phyloP scores from a whole-genome alignment of 2,329 filamentous ascomycete species.

The Rhynchosporium agropyri region DNA sequence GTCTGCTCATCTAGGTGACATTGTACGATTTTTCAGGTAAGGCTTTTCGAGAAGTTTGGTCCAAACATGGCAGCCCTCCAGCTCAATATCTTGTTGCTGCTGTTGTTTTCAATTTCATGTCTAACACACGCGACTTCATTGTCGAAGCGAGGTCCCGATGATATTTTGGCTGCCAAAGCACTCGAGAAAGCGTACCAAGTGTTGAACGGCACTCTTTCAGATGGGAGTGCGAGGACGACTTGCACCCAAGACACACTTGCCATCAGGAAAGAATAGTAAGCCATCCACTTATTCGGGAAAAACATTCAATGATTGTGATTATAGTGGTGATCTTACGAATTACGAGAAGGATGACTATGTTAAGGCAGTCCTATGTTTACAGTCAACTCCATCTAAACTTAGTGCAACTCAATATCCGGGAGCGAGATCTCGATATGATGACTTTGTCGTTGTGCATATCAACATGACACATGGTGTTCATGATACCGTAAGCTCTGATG shows the following conservation, averaged over 20 bases:
- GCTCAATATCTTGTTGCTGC: not conserved
- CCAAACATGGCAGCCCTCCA: not conserved
- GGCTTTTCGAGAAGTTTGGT: not conserved
- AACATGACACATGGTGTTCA: slow-evolving; percentile 44
- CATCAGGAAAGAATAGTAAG: slow-evolving; percentile 17
- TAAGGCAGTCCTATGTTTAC: slow-evolving; percentile 12
- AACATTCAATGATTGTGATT: not conserved
- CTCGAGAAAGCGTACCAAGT: slow-evolving; percentile 28
- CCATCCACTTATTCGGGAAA: slow-evolving; percentile 2
- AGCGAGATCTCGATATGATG: slow-evolving; percentile 45
- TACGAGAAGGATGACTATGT: slow-evolving; percentile 25
- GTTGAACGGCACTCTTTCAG: slow-evolving; percentile 26
- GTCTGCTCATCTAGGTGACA: not conserved
- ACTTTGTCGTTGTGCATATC: slow-evolving; percentile 47
- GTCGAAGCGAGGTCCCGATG: slow-evolving; percentile 21
- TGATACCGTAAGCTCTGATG: slow-evolving; percentile 32
- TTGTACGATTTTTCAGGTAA: not conserved
- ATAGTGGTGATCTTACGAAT: slow-evolving; percentile 22
- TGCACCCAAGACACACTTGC: slow-evolving; percentile 15
- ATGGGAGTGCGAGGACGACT: slow-evolving; percentile 23
- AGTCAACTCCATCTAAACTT: slow-evolving; percentile 41
- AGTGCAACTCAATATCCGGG: slow-evolving; percentile 41
- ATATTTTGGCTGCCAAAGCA: slow-evolving; percentile 25
- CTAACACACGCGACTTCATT: not conserved
- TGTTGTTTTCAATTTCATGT: not conserved